These are phyloP conservation scores for Penicillium steckii DNA, from an alignment of 495 filamentous ascomycete genomes.

Conservation along the genomic window DNA sequence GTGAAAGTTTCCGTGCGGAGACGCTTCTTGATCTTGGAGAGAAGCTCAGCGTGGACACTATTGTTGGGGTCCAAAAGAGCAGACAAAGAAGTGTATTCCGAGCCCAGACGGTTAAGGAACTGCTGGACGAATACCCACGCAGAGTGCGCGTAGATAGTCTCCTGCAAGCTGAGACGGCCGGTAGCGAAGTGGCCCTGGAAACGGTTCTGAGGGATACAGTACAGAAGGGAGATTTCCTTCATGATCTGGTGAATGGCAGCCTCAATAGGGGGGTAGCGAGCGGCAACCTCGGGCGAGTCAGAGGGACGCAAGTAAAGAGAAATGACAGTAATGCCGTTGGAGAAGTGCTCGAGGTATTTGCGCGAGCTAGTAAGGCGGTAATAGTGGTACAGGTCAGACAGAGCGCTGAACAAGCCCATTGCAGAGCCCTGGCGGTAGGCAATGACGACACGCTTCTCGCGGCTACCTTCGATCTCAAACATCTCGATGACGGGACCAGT, in stretches of 20 bases:
- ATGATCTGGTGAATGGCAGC: slow-evolving; percentile 98
- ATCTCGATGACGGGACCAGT: slow-evolving; percentile 96
- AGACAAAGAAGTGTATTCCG: slow-evolving; percentile 84
- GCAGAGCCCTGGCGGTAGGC: slow-evolving; percentile 92
- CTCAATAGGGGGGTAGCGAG: slow-evolving; percentile 75
- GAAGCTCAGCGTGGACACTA: slow-evolving; percentile 81
- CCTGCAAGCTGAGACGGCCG: slow-evolving; percentile 89
- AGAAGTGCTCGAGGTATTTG: slow-evolving; percentile 99
- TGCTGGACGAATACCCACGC: slow-evolving; percentile 97
- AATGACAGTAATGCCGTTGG: slow-evolving; percentile 95
- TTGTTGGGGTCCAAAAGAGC: slow-evolving; percentile 79
- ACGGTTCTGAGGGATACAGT: slow-evolving; percentile 97
- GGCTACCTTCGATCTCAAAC: slow-evolving; percentile 87
- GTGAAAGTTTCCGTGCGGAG: slow-evolving; percentile 96
- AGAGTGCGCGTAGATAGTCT: slow-evolving; percentile 95
- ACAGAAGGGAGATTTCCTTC: slow-evolving; percentile 94
- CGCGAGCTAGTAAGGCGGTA: slow-evolving; percentile 94
- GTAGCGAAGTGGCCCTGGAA: slow-evolving; percentile 85
- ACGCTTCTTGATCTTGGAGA: slow-evolving; percentile 94
- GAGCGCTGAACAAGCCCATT: slow-evolving; percentile 88
- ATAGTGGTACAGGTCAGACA: slow-evolving; percentile 97
- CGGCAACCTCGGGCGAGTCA: slow-evolving; percentile 46
- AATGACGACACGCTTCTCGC: slow-evolving; percentile 90
- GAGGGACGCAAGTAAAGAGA: slow-evolving; percentile 85
- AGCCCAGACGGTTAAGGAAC: slow-evolving; percentile 91